Base-by-base conservation (phyloP, 192 early-diverging fungal genomes). In the Obelidium mucronatum region DNA sequence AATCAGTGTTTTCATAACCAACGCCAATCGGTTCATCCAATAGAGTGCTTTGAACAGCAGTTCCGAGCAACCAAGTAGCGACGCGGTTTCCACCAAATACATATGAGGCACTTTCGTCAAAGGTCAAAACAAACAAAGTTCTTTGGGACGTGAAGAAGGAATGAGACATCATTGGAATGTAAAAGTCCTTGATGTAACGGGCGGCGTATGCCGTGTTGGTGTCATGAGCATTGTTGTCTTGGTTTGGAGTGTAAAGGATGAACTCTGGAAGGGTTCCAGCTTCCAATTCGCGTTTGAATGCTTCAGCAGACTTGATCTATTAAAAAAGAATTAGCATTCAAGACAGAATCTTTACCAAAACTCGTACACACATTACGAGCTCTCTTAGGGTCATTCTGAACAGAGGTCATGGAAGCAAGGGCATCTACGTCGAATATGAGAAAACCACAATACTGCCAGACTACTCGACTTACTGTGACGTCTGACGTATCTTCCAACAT, bases 161-260 rank as follows among this genome's bases (percentile, higher is more conserved):
- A 54, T 90, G 81, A 52, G 35, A 66, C 11, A 89, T 56, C n/a
- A 84, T 72, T 22, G 84, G 73, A 30, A 78, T 65, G 42, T 89
- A 81, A 80, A 90, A 90, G 30, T 66, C 73, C 0, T 79, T 77
- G 40, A 91, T 69, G 82, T 86, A 91, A 35, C 84, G 77, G 11
- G 79, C 67, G 33, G 89, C 89, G 79, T 81, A 78, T 4, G 55
- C 67, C 36, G 82, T 73, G 39, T 79, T 87, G 28, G 89, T 90
- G 48, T 87, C 79, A 33, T 91, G 89, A 17, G 82, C 89, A 75
- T 89, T 82, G 59, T 89, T 85, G 35, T 73, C 73, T 66, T 88
- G 82, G 74, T 90, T 82, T n/a, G 92, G 92, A 28, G 82, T 88
- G 67, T 87, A 90, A 73, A 83, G 89, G 13, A 84, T 67, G 78